Evolutionary conservation across 1,284 basidiomycete genomes (phyloP).

Genomic region (Ganoderma boninense): DNA sequence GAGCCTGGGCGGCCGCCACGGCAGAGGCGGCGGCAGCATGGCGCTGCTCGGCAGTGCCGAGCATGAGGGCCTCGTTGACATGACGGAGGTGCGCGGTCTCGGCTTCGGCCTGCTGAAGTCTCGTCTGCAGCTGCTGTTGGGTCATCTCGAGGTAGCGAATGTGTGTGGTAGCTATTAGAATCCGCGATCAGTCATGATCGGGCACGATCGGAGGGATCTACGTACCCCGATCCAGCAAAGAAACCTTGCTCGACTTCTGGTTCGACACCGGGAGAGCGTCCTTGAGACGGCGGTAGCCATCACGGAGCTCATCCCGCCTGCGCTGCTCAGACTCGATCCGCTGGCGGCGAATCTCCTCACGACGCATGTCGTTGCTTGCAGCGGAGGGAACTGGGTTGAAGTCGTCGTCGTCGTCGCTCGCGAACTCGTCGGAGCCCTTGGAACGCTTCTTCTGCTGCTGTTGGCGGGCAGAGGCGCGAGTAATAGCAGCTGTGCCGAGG

Average conservation of each 20-base stretch:
- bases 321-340: constrained; percentile 90
- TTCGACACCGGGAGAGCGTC: constrained; percentile 84
- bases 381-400: constrained; percentile 61
- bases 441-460: constrained; percentile 55
- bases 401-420: constrained; percentile 64
- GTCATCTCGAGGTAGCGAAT: constrained; percentile 83
- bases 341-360: constrained; percentile 85
- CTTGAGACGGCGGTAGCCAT: constrained; percentile 87
- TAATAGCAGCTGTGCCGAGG: constrained; percentile 61
- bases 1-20: constrained; percentile 56
- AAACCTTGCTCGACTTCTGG: constrained; percentile 90
- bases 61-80: constrained; percentile 87
- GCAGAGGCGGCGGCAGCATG: constrained; percentile 68
- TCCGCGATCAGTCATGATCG: constrained; percentile 27
- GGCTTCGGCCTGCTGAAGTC: constrained; percentile 76
- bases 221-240: constrained; percentile 83
- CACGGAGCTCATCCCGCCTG: constrained; percentile 85
- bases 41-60: constrained; percentile 77
- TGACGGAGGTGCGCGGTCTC: constrained; percentile 79
- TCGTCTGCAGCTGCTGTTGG: constrained; percentile 73
- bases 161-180: constrained; percentile 69
- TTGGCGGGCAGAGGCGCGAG: constrained; percentile 42
- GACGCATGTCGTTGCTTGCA: constrained; percentile 62
- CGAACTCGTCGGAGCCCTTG: constrained; percentile 68
- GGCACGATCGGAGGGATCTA: constrained; percentile 28